Evolutionary conservation across 129 eudicot genomes (phyloP).

Genomic region (Gnaphalium uliginosum): DNA sequence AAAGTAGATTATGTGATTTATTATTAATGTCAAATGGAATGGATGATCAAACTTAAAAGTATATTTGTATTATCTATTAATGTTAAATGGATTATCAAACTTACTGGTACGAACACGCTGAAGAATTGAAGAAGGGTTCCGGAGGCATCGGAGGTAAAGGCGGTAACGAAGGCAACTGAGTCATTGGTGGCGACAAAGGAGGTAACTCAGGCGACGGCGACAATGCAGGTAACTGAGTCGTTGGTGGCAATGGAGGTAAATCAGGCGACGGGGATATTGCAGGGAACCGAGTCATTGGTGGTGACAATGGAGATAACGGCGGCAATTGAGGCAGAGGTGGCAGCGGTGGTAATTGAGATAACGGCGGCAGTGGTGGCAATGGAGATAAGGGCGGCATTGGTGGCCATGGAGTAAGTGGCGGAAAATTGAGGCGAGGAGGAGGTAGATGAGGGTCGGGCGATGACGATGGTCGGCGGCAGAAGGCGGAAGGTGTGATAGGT

Average conservation of each 20-base stretch:
- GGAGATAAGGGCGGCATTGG: background rate
- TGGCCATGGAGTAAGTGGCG: constrained; percentile 13
- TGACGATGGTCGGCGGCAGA: constrained; percentile 47
- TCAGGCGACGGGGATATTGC: background rate
- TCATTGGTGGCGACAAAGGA: background rate
- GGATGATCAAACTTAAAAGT: background rate
- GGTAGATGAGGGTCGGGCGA: constrained; percentile 27
- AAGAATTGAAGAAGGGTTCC: constrained; percentile 54
- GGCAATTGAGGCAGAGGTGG: background rate
- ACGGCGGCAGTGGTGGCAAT: background rate
- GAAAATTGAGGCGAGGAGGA: background rate
- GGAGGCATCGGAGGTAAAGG: constrained; percentile 56
- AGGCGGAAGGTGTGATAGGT: constrained; percentile 60
- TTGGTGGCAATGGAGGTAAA: background rate
- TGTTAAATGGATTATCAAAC: constrained; percentile 19
- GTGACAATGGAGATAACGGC: constrained; percentile 22
- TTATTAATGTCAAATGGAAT: background rate
- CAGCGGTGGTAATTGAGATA: constrained; percentile 7
- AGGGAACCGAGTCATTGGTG: background rate
- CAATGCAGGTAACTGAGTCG: constrained; percentile 7
- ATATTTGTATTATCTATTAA: background rate
- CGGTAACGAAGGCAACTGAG: constrained; percentile 39
- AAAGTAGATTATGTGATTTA: background rate
- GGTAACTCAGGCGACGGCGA: background rate
- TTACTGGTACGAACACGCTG: constrained; percentile 82